Conservation (phyloP, 768 basidiomycete species). For the Macrocybe gigantea region DNA sequence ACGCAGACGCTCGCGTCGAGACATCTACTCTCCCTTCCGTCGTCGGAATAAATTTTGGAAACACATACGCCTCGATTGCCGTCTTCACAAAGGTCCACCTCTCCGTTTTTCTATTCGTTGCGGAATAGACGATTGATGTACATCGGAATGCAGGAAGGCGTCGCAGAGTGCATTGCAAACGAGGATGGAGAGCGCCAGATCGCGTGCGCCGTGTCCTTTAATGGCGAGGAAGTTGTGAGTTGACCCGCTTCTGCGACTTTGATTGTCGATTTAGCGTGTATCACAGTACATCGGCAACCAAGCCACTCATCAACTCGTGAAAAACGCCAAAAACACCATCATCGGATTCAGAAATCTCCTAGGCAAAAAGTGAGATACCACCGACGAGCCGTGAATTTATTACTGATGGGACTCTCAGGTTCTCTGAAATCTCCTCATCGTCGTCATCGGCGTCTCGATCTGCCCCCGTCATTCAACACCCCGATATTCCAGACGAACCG, state of each 20-base stretch:
- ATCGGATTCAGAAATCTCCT: conserved; percentile 91
- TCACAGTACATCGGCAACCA: conserved; percentile 92
- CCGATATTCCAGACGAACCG: conserved; percentile 60
- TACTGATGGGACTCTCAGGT: conserved; percentile 33
- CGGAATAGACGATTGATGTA: background rate
- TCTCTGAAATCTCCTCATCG: conserved; percentile 65
- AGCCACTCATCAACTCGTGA: conserved; percentile 90
- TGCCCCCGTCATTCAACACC: conserved; percentile 74
- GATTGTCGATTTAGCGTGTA: conserved; percentile 7
- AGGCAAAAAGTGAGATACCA: conserved; percentile 72
- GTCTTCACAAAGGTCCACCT: conserved; percentile 83
- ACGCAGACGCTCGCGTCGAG: conserved; percentile 32
- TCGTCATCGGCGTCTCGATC: conserved; percentile 37
- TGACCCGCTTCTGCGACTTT: background rate
- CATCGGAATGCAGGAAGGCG: conserved; percentile 57
- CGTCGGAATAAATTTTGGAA: conserved; percentile 95
- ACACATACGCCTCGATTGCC: conserved; percentile 91
- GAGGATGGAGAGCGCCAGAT: conserved; percentile 99
- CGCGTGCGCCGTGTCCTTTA: conserved; percentile 87
- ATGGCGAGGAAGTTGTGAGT: conserved; percentile 85
- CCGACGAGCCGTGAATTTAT: background rate
- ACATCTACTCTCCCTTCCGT: conserved; percentile 48
- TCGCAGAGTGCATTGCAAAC: conserved; percentile 94
- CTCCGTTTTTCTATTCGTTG: background rate
- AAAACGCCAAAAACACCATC: conserved; percentile 92